Percentiles rank a stretch among this genome's conserved stretches.
phyloP scores from a whole-genome alignment of 31 red algal genomes.

The Endocladia muricata region DNA sequence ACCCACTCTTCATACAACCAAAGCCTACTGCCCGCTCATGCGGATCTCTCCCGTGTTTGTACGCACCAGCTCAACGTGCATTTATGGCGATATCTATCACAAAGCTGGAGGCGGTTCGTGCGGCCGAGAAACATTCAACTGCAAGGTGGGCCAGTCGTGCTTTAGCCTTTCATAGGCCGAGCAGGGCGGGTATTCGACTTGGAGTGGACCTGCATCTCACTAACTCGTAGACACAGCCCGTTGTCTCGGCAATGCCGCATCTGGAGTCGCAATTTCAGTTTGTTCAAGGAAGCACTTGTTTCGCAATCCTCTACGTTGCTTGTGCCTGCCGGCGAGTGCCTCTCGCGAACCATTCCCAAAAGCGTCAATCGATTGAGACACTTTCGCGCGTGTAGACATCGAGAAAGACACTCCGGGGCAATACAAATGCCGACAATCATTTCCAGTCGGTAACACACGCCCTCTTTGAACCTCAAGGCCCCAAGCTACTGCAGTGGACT shows the following conservation, averaged over 20 bases:
- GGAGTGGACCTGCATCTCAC: slow-evolving; percentile 23
- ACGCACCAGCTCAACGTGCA: slow-evolving; percentile 11
- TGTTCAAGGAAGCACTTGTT: neutral
- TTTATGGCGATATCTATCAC: slow-evolving; percentile 17
- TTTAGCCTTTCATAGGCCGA: slow-evolving; percentile 27
- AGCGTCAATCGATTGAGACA: slow-evolving; percentile 31
- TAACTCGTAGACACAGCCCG: slow-evolving; percentile 1
- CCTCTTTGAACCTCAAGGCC: neutral
- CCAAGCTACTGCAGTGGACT: slow-evolving; percentile 35
- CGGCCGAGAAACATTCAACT: slow-evolving; percentile 20
- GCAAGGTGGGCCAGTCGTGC: slow-evolving; percentile 31
- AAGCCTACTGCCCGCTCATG: neutral
- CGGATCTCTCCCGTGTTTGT: slow-evolving; percentile 4
- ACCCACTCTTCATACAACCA: slow-evolving; percentile 8
- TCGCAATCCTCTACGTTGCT: slow-evolving; percentile 20
- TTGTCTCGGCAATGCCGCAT: slow-evolving; percentile 21
- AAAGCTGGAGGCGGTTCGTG: slow-evolving; percentile 23
- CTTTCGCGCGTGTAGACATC: slow-evolving; percentile 16
- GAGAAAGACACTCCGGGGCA: neutral
- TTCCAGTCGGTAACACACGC: slow-evolving; percentile 7
- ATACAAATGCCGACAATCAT: slow-evolving; percentile 29
- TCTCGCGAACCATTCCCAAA: slow-evolving; percentile 5
- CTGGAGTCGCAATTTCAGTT: slow-evolving; percentile 8
- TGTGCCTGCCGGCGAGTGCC: slow-evolving; percentile 35
- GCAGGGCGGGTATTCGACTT: slow-evolving; percentile 5